phyloP scores from a whole-genome alignment of 495 filamentous ascomycete species.

The Penicillium mononematosum region DNA sequence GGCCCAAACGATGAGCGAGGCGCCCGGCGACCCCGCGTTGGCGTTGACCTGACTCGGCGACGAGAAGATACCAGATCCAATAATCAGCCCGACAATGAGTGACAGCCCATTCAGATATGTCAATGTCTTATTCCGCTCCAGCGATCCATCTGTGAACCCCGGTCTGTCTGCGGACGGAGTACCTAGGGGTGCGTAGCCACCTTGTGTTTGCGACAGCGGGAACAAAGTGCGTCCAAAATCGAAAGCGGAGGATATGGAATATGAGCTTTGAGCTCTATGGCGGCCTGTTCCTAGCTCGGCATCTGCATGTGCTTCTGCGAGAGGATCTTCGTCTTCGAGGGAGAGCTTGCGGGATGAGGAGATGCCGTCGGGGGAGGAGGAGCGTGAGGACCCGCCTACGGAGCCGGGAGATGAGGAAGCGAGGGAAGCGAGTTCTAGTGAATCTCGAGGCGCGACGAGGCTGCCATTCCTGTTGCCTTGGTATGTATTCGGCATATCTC shows the following conservation, averaged over 20 bases:
- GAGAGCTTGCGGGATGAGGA: slow-evolving; percentile 90
- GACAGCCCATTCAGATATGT: slow-evolving; percentile 93
- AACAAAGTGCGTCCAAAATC: slow-evolving; percentile 91
- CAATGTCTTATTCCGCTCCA: slow-evolving; percentile 93
- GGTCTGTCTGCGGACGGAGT: slow-evolving; percentile 58
- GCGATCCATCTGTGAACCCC: slow-evolving; percentile 49
- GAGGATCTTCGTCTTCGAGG: slow-evolving; percentile 79
- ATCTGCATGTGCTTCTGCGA: slow-evolving; percentile 55
- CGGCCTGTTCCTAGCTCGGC: slow-evolving; percentile 48
- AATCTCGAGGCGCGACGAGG: slow-evolving; percentile 66
- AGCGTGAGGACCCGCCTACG: slow-evolving; percentile 57
- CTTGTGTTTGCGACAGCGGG: slow-evolving; percentile 81
- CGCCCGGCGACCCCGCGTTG: slow-evolving; percentile 90
- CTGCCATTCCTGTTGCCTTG: slow-evolving; percentile 32
- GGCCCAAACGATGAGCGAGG: slow-evolving; percentile 83
- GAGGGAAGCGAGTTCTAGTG: slow-evolving; percentile 92
- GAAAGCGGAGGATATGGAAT: slow-evolving; percentile 88
- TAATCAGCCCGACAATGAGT: slow-evolving; percentile 87
- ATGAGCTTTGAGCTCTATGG: slow-evolving; percentile 63
- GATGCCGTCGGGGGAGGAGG: slow-evolving; percentile 78
- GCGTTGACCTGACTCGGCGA: slow-evolving; percentile 91
- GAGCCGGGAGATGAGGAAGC: slow-evolving; percentile 68
- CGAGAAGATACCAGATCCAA: slow-evolving; percentile 97
- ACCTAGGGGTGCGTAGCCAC: slow-evolving; percentile 79
- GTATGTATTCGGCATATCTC: slow-evolving; percentile 40